Evolutionary conservation across 768 basidiomycete species (phyloP).

Genomic region (Tulasnella sp.): DNA sequence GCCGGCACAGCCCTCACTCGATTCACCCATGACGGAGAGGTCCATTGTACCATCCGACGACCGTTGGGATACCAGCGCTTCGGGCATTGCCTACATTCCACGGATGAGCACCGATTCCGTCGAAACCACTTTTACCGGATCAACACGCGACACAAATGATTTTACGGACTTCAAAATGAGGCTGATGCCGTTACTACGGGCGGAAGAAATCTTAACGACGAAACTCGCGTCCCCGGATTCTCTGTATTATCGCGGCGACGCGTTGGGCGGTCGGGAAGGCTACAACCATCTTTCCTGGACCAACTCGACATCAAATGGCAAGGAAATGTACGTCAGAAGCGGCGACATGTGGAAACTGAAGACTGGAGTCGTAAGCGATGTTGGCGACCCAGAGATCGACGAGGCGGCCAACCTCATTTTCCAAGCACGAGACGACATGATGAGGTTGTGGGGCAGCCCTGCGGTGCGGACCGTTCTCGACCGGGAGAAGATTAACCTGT

Average conservation of each 20-base stretch:
- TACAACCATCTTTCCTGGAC: slow-evolving; percentile 25
- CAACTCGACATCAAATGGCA: background rate
- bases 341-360: slow-evolving; percentile 20
- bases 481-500: slow-evolving; percentile 22
- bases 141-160: slow-evolving; percentile 16
- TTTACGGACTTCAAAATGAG: slow-evolving; percentile 21
- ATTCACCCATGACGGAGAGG: slow-evolving; percentile 4
- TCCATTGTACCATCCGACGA: slow-evolving; percentile 15
- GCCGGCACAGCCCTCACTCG: slow-evolving; percentile 33
- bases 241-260: slow-evolving; percentile 19
- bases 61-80: slow-evolving; percentile 22
- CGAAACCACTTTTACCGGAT: background rate
- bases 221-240: slow-evolving; percentile 25
- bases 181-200: slow-evolving; percentile 18
- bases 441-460: slow-evolving; percentile 26
- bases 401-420: slow-evolving; percentile 14
- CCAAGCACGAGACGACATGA: slow-evolving; percentile 23
- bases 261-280: slow-evolving; percentile 21
- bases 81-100: slow-evolving; percentile 23
- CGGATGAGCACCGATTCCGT: slow-evolving; percentile 9
- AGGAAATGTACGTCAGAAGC: slow-evolving; percentile 21
- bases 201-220: slow-evolving; percentile 21
- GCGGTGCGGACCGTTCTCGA: slow-evolving; percentile 22
- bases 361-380: background rate
- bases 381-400: background rate